Evolutionary conservation across 163 green algal species (phyloP), one percentile per base, ranked within the genome.

Genomic region (Smithsoniella earleae): DNA sequence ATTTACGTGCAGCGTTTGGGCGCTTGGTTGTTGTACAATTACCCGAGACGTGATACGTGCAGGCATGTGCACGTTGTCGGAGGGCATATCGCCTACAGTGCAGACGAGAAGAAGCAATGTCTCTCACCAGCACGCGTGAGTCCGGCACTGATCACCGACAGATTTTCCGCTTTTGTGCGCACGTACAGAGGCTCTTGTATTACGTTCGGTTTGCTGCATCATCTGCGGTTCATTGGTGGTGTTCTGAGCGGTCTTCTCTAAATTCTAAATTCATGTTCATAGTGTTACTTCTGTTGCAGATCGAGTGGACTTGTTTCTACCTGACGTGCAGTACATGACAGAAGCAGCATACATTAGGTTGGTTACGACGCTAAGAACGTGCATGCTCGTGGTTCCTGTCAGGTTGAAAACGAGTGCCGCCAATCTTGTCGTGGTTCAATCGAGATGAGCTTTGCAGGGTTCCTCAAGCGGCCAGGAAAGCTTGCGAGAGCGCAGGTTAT

Each of bases 281-380:
- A 49, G 40, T 10, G 10, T 13, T 49, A 13, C 10, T 49, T 13
- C 13, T 49, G 40, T 49, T 49, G 95, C 97, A 78, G 92, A 98
- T 82, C 80, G 65, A 3, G 89, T 97, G 2, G 87, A 96, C 58
- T 83, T 98, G 2, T 93, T 91, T 78, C 84, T 98, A 31, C 92
- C 92, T 2, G 88, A 95, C 63, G 77, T 91, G 2, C 73, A 88
- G 74, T 95, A 88, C 45, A 69, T 84, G 34, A 95, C 90, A 10
- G 84, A 94, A 86, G 87, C 65, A 16, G 65, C 65, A 3, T 74
- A 62, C 2, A 37, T 63, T 27, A 28, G 65, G 38, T 74, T 63
- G 38, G 6, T 73, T 3, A 25, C 65, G 4, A 37, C 31, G 34
- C 30, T 72, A 55, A 55, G 25, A 30, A 20, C 44, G 20, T 54